Evolutionary conservation across 1,284 basidiomycete species (phyloP).

Genomic region (Psilocybe mexicana): DNA sequence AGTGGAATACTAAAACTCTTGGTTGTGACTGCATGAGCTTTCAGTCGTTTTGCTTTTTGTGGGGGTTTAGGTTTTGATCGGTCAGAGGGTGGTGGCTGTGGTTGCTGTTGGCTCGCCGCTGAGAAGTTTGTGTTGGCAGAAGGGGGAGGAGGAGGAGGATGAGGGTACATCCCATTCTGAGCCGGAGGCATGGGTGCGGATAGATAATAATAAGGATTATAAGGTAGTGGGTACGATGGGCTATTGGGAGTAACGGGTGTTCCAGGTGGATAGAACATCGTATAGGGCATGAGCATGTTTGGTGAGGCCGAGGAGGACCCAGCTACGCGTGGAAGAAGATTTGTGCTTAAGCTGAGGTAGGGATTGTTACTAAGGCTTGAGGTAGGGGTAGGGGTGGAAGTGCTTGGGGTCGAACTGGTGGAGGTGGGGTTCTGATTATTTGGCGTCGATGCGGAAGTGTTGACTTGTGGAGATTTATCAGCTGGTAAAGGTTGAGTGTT

Average conservation of each 20-base stretch:
- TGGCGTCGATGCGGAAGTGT: conserved; percentile 5
- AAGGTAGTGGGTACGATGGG: conserved; percentile 35
- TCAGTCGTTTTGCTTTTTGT: conserved; percentile 65
- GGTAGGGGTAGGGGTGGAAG: conserved; percentile 14
- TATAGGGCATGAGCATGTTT: conserved; percentile 35
- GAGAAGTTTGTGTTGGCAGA: conserved; percentile 15
- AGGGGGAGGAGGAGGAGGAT: conserved; percentile 28
- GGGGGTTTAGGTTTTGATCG: conserved; percentile 29
- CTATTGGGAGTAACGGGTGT: conserved; percentile 37
- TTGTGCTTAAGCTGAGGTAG: conserved; percentile 32
- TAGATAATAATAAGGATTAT: conserved; percentile 44
- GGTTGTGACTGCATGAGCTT: conserved; percentile 75
- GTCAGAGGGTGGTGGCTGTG: conserved; percentile 26
- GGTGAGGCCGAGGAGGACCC: conserved; percentile 20
- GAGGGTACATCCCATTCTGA: conserved; percentile 33
- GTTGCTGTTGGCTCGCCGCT: conserved; percentile 1
- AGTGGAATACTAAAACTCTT: conserved; percentile 73
- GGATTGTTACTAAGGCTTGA: conserved; percentile 32
- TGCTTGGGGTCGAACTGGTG: conserved; percentile 8
- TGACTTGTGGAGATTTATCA: conserved; percentile 12
- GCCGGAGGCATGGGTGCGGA: conserved; percentile 32
- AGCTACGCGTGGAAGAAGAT: conserved; percentile 21
- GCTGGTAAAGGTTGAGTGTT: conserved; percentile 6
- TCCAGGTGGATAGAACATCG: conserved; percentile 37
- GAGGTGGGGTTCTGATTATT: conserved; percentile 9